phyloP scores from a whole-genome alignment of 2,329 filamentous ascomycete species.

The Beauveria caledonica region DNA sequence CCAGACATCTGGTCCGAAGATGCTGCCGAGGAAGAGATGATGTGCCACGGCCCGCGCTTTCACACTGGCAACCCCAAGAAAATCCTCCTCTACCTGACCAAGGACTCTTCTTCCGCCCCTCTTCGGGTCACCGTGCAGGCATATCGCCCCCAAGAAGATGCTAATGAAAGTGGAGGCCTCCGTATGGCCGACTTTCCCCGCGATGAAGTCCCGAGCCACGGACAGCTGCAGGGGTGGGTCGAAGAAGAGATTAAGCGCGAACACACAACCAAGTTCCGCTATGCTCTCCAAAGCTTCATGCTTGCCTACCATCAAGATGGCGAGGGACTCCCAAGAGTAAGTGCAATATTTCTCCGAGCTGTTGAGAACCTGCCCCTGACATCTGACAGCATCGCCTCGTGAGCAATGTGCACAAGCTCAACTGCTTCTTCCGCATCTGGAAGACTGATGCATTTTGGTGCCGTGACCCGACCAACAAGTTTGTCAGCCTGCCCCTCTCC shows the following conservation, averaged over 20 bases:
- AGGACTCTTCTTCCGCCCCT: constrained; percentile 28
- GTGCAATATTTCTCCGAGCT: constrained; percentile 14
- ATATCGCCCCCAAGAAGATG: constrained; percentile 25
- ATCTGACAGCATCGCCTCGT: constrained; percentile 31
- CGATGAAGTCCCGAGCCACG: constrained; percentile 28
- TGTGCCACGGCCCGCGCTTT: constrained; percentile 27
- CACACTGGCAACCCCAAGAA: constrained; percentile 28
- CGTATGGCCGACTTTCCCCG: constrained; percentile 30
- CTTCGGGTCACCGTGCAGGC: constrained; percentile 31
- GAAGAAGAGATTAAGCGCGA: constrained; percentile 30
- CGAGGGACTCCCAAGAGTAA: constrained; percentile 31
- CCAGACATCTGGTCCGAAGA: constrained; percentile 31
- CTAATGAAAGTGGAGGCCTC: constrained; percentile 22
- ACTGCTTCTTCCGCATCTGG: constrained; percentile 44
- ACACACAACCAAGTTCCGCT: constrained; percentile 23
- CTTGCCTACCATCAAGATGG: constrained; percentile 28
- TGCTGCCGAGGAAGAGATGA: constrained; percentile 25
- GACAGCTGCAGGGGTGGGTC: constrained; percentile 28
- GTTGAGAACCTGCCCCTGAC: not conserved
- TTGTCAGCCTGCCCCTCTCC: constrained; percentile 29
- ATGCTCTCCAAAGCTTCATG: constrained; percentile 29
- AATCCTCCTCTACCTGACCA: constrained; percentile 29
- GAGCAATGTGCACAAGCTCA: constrained; percentile 36
- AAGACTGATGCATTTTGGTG: constrained; percentile 35
- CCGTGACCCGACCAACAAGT: constrained; percentile 29